phyloP scores from a whole-genome alignment of 805 yeast species.

The Kazachstania psychrophila region DNA sequence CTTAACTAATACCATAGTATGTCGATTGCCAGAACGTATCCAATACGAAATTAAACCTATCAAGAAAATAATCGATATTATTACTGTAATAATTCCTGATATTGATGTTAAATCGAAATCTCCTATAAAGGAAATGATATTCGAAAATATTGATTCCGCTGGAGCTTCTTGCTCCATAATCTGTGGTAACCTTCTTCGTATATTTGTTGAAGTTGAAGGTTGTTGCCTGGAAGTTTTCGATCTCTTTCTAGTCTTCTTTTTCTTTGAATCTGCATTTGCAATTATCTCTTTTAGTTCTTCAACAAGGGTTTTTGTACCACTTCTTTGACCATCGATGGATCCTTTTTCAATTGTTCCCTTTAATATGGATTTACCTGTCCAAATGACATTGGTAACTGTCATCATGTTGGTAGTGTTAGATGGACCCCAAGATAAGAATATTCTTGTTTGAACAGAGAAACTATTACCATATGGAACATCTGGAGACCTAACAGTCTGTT shows the following conservation, averaged over 20 bases:
- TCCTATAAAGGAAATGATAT: slow-evolving; percentile 5
- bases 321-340: slow-evolving; percentile 65
- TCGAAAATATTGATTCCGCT: neutral
- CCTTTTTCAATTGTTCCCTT: slow-evolving; percentile 72
- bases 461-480: slow-evolving; percentile 71
- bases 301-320: slow-evolving; percentile 39
- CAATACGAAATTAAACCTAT: slow-evolving; percentile 8
- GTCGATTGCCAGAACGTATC: slow-evolving; percentile 3
- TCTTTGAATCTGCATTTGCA: slow-evolving; percentile 12
- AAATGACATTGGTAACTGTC: slow-evolving; percentile 51
- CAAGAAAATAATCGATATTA: slow-evolving; percentile 5
- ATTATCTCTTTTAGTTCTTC: slow-evolving; percentile 33
- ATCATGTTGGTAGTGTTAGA: slow-evolving; percentile 46
- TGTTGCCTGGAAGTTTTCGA: slow-evolving; percentile 4
- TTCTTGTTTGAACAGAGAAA: slow-evolving; percentile 52
- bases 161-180: too few species aligned
- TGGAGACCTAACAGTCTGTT: slow-evolving; percentile 52
- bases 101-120: slow-evolving; percentile 17
- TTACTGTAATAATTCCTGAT: slow-evolving; percentile 8
- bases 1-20: slow-evolving; percentile 12
- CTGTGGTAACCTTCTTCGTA: too few species aligned
- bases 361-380: slow-evolving; percentile 72
- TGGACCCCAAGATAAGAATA: slow-evolving; percentile 58
- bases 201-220: neutral
- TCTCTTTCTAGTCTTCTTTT: slow-evolving; percentile 6